Conservation (phyloP, 2,329 filamentous ascomycete genomes). For the Penicillium sp. region DNA sequence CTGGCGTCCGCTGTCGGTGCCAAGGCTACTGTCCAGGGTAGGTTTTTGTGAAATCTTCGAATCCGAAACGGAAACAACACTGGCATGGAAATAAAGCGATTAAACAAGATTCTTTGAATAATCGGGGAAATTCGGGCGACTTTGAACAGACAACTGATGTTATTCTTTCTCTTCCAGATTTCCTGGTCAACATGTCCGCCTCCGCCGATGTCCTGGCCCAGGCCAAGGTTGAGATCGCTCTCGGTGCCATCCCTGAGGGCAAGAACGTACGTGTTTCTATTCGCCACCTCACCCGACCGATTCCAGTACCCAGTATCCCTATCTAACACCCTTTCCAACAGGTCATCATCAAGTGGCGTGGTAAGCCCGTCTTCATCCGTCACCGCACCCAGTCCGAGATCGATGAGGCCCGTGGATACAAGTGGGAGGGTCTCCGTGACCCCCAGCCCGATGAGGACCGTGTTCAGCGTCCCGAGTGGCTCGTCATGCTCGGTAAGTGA, state of each 20-base stretch:
- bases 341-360: conserved; percentile 99
- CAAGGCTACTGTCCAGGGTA: conserved; percentile 97
- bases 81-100: neutral
- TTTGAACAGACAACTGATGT: conserved; percentile 18
- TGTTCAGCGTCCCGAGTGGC: conserved; percentile 97
- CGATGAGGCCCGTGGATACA: conserved; percentile 81
- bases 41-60: conserved; percentile 30
- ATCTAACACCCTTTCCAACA: conserved; percentile 32
- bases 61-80: neutral
- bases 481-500: conserved; percentile 83
- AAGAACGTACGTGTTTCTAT: conserved; percentile 72
- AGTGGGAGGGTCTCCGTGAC: conserved; percentile 75
- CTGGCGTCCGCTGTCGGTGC: conserved; percentile 84
- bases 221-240: conserved; percentile 98
- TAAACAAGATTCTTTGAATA: neutral
- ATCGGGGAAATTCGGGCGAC: neutral
- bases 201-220: conserved; percentile 97
- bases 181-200: conserved; percentile 99
- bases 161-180: conserved; percentile 56
- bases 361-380: conserved; percentile 99
- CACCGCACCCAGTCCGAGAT: conserved; percentile 92
- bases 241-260: conserved; percentile 86
- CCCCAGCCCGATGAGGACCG: conserved; percentile 84
- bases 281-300: neutral
- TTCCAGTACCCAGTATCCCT: conserved; percentile 4